Evolutionary conservation across 176 grass and related monocot species (phyloP), one percentile per base, ranked within the genome.

Genomic region (Rhynchospora tenuis): DNA sequence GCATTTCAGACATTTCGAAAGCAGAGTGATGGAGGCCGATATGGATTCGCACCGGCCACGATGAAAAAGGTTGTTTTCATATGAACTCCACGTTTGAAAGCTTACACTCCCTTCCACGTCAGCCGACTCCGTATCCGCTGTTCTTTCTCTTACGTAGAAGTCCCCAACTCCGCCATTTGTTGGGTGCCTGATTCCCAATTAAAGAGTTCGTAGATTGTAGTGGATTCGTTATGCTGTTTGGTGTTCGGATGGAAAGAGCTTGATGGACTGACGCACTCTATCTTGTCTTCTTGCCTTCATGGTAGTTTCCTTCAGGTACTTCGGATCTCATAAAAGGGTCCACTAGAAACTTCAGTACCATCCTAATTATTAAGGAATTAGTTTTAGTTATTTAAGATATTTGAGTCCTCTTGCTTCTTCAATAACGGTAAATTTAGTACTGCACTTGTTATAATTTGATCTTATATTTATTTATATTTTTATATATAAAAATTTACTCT

Each of bases 31-130:
- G 91, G 94, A 59, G 3, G 85, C 81, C 81, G 84, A 97, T 84
- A 79, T 64, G 91, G 88, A 97, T 94, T 81, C 86, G 86, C 91
- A 90, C 86, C 80, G 84, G 73, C 85, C 75, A 84, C 17, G 19
- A 33, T 22, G 31, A 68, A 82, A 86, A 38, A 73, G 82, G 78
- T 29, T 85, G 5, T 42, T 68, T 29, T 81, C 83, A 51, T 78
- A 62, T 75, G 79, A 83, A 60, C 33, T 64, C 81, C 83, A 83
- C 84, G 52, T 70, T 59, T 14, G 42, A 60, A 85, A 68, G 52
- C 29, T 8, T 33, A 20, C 52, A 45, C 67, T 26, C 17, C 12
- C 0, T 45, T 85, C 84, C 84, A 78, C 82, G 60, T 86, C 88
- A 66, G 46, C 31, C 0, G n/a, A 3, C 0, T 0, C 1, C 0